Base-by-base conservation (phyloP, 2,329 filamentous ascomycete species). In the Botrytis squamosa region DNA sequence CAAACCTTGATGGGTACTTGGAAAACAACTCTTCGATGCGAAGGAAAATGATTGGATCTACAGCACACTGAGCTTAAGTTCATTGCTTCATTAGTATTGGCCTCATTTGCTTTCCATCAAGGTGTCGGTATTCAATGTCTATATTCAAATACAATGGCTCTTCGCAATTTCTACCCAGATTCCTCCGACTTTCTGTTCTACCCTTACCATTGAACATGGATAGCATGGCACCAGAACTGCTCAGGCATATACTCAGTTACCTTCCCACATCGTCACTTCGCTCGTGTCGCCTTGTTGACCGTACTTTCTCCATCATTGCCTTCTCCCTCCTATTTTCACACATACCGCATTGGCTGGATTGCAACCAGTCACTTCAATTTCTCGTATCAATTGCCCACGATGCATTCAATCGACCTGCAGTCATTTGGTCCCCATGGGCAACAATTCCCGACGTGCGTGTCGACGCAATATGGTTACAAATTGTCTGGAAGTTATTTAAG, bases 401-500 rank as follows among this genome's bases (percentile, higher is more conserved):
- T 10, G 49, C 66, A 29, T 57, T 22, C 12, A 33, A 57, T 33
- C 57, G 36, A 42, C 36, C 36, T 68, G 25, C 49, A 57, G 49
- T 68, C 10, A 42, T 42, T 49, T 68, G 46, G 65, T 42, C 36
- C 3, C 36, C 74, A 10, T 76, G 74, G 74, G 76, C 75, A 16
- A 74, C 44, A 12, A 75, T 71, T 33, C 71, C 75, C 1, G 71
- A 75, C 20, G 74, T 62, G 10, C 65, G 62, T 18, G 67, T 77
- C 7, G 62, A 76, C 8, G 62, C 65, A 7, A 44, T 68, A 7
- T 79, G 72, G 74, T 29, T 77, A 67, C 66, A 72, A 5, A 72
- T 79, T 55, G 63, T 76, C 10, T 79, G 76, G 77, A 75, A 70
- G 64, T 18, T 74, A 20, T 38, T 75, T 44, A 70, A 59, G 62